phyloP scores from a whole-genome alignment of 768 basidiomycete species.

The Kwoniella mangroviensis region DNA sequence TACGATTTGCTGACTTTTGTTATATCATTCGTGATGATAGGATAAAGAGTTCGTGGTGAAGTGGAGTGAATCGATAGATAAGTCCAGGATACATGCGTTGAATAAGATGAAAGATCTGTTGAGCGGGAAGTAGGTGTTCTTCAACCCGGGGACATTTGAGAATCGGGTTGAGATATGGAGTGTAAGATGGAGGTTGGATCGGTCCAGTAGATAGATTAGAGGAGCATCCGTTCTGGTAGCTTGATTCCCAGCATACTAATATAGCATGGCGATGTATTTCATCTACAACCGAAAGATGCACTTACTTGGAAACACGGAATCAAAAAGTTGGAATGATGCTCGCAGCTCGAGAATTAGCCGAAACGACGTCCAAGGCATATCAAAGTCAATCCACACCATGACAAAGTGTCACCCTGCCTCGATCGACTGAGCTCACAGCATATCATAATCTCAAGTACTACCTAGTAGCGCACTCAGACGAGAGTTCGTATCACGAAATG shows the following conservation, averaged over 20 bases:
- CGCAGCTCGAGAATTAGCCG: background rate
- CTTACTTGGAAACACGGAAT: too few species aligned
- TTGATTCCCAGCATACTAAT: background rate
- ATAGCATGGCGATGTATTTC: background rate
- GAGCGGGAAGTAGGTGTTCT: slow-evolving; percentile 8
- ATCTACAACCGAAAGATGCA: too few species aligned
- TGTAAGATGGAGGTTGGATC: too few species aligned
- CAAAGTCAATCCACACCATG: too few species aligned
- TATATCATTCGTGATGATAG: slow-evolving; percentile 1
- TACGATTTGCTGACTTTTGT: too few species aligned
- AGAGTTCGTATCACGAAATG: background rate
- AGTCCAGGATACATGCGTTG: slow-evolving; percentile 8
- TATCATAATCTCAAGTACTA: background rate
- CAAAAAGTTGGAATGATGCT: slow-evolving; percentile 11
- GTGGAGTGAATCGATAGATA: background rate
- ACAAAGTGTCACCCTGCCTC: too few species aligned
- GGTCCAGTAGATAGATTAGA: background rate
- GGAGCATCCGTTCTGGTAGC: background rate
- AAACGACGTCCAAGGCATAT: background rate
- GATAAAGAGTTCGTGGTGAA: slow-evolving; percentile 10
- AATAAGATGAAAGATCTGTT: slow-evolving; percentile 7
- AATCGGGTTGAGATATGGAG: too few species aligned
- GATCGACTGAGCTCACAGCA: too few species aligned
- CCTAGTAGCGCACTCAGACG: background rate
- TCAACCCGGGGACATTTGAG: too few species aligned